phyloP scores from a whole-genome alignment of 2,329 filamentous ascomycete genomes.

The Claviceps sp. region DNA sequence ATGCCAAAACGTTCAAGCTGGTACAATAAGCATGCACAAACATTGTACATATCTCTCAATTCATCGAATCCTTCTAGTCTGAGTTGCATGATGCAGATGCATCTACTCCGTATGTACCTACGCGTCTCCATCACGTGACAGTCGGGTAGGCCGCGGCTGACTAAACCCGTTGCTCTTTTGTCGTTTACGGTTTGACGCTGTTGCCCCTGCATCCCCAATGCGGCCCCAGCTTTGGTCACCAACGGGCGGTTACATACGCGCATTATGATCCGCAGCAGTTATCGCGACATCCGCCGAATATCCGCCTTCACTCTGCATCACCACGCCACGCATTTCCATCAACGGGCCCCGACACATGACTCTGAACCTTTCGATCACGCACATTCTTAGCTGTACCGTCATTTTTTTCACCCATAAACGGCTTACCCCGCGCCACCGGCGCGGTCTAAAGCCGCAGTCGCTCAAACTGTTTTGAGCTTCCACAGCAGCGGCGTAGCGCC shows the following conservation, averaged over 20 bases:
- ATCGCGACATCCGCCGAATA: conserved; percentile 6
- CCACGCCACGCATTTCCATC: conserved; percentile 8
- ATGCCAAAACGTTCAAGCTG: too few species aligned
- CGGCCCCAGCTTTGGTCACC: background rate
- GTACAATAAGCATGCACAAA: too few species aligned
- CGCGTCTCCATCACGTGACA: background rate
- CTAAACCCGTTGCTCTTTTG: background rate
- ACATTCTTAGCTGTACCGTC: conserved; percentile 8
- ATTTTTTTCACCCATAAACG: conserved; percentile 9
- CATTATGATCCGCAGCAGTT: background rate
- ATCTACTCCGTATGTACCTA: too few species aligned
- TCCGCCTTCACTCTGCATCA: conserved; percentile 9
- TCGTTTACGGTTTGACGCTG: background rate
- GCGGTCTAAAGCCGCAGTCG: background rate
- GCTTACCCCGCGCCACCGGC: conserved; percentile 1
- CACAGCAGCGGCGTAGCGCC: background rate
- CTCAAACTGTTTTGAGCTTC: background rate
- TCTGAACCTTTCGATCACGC: conserved; percentile 18
- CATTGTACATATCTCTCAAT: too few species aligned
- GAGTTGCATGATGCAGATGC: too few species aligned
- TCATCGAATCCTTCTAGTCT: too few species aligned
- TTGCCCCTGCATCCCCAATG: background rate
- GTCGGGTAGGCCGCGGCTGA: background rate
- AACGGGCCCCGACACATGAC: conserved; percentile 4
- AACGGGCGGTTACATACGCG: background rate